phyloP scores from a whole-genome alignment of 495 filamentous ascomycete species.

The Aspergillus taichungensis region DNA sequence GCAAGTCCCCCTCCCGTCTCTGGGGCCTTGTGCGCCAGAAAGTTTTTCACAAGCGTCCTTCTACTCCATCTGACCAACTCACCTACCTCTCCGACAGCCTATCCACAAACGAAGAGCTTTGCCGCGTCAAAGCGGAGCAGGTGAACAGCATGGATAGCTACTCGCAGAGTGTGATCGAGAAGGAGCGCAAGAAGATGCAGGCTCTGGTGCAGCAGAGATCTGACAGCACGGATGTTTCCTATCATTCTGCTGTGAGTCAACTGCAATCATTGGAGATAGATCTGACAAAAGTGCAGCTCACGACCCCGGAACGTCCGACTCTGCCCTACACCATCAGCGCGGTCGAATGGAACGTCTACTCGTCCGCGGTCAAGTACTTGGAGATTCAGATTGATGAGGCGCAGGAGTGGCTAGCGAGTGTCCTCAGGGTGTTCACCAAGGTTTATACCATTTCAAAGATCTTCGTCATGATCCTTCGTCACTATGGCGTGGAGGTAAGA shows the following conservation, averaged over 20 bases:
- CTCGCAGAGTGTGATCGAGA: slow-evolving; percentile 13
- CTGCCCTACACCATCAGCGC: slow-evolving; percentile 26
- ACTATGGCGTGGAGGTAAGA: slow-evolving; percentile 27
- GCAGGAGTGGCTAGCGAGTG: slow-evolving; percentile 11
- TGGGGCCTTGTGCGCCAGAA: slow-evolving; percentile 11
- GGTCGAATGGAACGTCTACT: slow-evolving; percentile 26
- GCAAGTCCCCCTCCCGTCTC: slow-evolving; percentile 9
- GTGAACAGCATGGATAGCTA: slow-evolving; percentile 19
- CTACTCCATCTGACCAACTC: not conserved
- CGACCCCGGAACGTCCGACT: slow-evolving; percentile 14
- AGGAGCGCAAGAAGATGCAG: slow-evolving; percentile 7
- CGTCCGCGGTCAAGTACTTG: slow-evolving; percentile 9
- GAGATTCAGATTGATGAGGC: slow-evolving; percentile 10
- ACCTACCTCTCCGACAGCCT: not conserved
- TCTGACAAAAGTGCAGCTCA: slow-evolving; percentile 8
- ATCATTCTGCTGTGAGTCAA: slow-evolving; percentile 16
- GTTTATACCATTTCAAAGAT: slow-evolving; percentile 34
- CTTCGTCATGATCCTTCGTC: slow-evolving; percentile 20
- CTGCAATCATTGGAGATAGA: not conserved
- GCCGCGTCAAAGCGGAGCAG: not conserved
- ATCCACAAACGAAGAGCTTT: no score
- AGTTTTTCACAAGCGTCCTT: slow-evolving; percentile 11
- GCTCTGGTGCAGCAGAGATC: slow-evolving; percentile 4
- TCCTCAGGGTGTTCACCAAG: slow-evolving; percentile 19
- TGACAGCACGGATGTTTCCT: slow-evolving; percentile 12